Base-by-base conservation (phyloP, 805 yeast species). In the Wickerhamiella slavikovae region DNA sequence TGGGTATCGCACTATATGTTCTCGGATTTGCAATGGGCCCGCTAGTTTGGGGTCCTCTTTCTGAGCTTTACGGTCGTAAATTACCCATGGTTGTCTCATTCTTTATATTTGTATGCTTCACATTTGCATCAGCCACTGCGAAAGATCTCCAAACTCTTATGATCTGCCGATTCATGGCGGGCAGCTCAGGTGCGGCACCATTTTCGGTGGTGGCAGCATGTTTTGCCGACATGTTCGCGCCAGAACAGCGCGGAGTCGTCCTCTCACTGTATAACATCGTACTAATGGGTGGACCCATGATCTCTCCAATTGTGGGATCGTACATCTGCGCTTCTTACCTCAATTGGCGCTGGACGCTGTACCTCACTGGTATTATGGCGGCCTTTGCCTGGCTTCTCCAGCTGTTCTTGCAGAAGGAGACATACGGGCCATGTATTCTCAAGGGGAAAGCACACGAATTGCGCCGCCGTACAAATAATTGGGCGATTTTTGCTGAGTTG, bases 401-500 rank as follows among this genome's bases (percentile, higher is more conserved):
- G 29, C 63, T 61, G 50, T 2, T 55, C 47, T 27, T 33, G 42
- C 16, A 36, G 37, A 17, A 52, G 47, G 50, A 59, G 53, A 51
- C 54, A 5, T 62, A 57, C 35, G 49, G 46, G 5, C 52, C 52
- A 13, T 38, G 41, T 1, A 71, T 80, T 29, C 57, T 79, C 37
- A 68, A 71, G 41, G 58, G 47, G 24, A 66, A 72, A 45, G 94
- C 94, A 13, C 52, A 49, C 31, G 62, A 50, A 44, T 47, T 80
- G 42, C 67, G 94, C 55, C 62, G 65, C 42, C 73, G 71, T 47
- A 76, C 93, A 4, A 83, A 89, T 26, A 75, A 82, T 48, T 60
- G 61, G 35, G 75, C 75, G 43, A 77, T 78, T 38, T 79, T 79
- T 79, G 78, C 95, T 14, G 91, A 78, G 54, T 89, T 77, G 48